A percentile compares a stretch with the other conserved stretches of the same genome.
phyloP scores from a whole-genome alignment of 2,329 filamentous ascomycete genomes.

The Fusarium pseudoanthophilum region DNA sequence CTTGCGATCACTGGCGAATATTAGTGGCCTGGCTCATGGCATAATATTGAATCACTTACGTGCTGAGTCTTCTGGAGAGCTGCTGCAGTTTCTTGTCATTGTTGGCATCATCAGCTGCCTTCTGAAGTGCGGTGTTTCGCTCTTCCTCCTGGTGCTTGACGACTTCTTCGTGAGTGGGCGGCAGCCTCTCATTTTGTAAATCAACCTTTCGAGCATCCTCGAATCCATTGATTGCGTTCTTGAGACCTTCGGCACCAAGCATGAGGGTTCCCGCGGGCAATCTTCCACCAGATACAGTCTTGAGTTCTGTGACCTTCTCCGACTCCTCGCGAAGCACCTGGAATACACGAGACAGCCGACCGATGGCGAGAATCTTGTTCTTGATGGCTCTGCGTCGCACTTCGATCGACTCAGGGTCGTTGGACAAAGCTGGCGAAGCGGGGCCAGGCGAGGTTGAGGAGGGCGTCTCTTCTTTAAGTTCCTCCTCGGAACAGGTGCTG shows the following conservation, averaged over 20 bases:
- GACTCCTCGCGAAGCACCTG: constrained; percentile 98
- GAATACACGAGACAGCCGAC: constrained; percentile 95
- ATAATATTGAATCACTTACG: constrained; percentile 63
- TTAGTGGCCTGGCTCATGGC: neutral
- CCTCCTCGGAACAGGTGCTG: constrained; percentile 98
- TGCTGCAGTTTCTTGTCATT: constrained; percentile 89
- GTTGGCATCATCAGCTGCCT: constrained; percentile 87
- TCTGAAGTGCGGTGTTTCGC: constrained; percentile 82
- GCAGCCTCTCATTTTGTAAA: constrained; percentile 93
- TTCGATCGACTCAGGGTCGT: constrained; percentile 87
- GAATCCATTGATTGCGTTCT: constrained; percentile 96
- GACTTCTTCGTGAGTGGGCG: constrained; percentile 93
- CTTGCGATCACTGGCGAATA: constrained; percentile 44
- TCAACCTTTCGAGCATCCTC: constrained; percentile 98
- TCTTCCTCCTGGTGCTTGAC: constrained; percentile 84
- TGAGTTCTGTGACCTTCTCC: constrained; percentile 95
- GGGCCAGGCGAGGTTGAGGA: constrained; percentile 76
- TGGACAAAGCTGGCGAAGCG: constrained; percentile 72
- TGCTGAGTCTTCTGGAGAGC: constrained; percentile 92
- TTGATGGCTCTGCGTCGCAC: constrained; percentile 97
- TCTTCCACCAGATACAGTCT: constrained; percentile 92
- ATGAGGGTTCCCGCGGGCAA: constrained; percentile 96
- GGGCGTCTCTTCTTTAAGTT: constrained; percentile 87
- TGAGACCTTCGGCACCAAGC: constrained; percentile 97
- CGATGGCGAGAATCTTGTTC: constrained; percentile 99